Evolutionary conservation across 1,139 yeast species (phyloP).

Genomic region (Hyphopichia pseudoburtonii): DNA sequence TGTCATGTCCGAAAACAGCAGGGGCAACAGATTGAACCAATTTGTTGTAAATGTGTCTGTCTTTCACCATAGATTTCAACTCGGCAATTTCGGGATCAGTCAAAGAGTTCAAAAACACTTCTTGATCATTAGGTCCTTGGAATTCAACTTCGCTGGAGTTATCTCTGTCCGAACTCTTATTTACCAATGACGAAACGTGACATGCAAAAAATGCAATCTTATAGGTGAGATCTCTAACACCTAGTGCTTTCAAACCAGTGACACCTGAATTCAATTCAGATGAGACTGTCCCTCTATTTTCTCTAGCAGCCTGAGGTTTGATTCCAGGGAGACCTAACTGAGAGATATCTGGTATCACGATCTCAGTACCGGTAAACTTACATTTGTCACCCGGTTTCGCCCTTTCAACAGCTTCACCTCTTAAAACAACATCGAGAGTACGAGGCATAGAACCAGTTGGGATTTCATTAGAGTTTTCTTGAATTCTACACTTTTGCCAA

Average conservation of each 20-base stretch:
- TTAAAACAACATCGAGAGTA: conserved; percentile 84
- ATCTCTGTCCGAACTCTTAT: conserved; percentile 36
- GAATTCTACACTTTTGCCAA: conserved; percentile 97
- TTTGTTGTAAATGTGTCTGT: conserved; percentile 81
- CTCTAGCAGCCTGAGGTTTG: conserved; percentile 80
- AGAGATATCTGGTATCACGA: conserved; percentile 92
- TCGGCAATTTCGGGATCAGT: conserved; percentile 84
- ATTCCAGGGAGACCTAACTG: conserved; percentile 97
- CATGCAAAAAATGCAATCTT: conserved; percentile 90
- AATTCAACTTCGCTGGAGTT: conserved; percentile 44
- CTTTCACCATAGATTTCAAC: conserved; percentile 87
- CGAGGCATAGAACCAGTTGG: conserved; percentile 99
- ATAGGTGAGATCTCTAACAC: conserved; percentile 93
- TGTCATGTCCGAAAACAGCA: conserved; percentile 95
- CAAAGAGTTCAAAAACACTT: conserved; percentile 72
- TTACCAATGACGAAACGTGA: conserved; percentile 67
- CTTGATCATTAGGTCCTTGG: conserved; percentile 62
- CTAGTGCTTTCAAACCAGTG: conserved; percentile 79
- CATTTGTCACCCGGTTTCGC: conserved; percentile 99
- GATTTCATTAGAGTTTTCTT: conserved; percentile 91
- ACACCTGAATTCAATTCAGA: conserved; percentile 85
- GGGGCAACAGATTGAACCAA: conserved; percentile 92
- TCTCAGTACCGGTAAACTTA: conserved; percentile 91
- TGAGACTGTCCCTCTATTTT: conserved; percentile 52
- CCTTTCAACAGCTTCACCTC: conserved; percentile 94